Conservation (phyloP, 179 eudicot species). For the Sideroxylon spinosum region DNA sequence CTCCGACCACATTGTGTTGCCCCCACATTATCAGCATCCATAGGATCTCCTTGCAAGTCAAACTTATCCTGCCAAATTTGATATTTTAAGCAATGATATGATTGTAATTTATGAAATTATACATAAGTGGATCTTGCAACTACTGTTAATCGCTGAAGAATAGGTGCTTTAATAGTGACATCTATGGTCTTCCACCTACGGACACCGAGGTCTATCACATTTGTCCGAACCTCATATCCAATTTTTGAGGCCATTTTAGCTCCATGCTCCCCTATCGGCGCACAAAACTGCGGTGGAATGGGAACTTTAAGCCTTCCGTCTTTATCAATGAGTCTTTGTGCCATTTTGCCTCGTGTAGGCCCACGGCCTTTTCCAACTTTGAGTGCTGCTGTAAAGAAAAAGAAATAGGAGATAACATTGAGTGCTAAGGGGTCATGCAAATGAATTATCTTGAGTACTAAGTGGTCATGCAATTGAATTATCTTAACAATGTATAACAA, state of each 20-base stretch:
- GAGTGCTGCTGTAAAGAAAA: neutral
- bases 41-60: slow-evolving; percentile 1
- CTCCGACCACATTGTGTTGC: neutral
- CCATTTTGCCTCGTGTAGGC: neutral
- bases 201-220: slow-evolving; percentile 1
- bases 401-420: neutral
- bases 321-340: neutral
- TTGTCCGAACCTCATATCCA: neutral
- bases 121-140: neutral
- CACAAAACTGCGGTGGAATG: neutral
- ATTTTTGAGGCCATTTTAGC: neutral
- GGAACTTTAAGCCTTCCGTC: neutral
- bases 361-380: neutral
- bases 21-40: neutral
- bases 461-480: no score
- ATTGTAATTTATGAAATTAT: no score
- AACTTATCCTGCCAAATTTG: neutral
- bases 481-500: no score
- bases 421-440: neutral
- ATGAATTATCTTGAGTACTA: neutral
- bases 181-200: neutral
- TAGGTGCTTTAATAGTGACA: neutral
- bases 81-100: neutral
- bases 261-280: neutral
- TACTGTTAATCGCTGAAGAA: neutral